Base-by-base conservation (phyloP, 768 basidiomycete species). In the Infundibulicybe gibba region DNA sequence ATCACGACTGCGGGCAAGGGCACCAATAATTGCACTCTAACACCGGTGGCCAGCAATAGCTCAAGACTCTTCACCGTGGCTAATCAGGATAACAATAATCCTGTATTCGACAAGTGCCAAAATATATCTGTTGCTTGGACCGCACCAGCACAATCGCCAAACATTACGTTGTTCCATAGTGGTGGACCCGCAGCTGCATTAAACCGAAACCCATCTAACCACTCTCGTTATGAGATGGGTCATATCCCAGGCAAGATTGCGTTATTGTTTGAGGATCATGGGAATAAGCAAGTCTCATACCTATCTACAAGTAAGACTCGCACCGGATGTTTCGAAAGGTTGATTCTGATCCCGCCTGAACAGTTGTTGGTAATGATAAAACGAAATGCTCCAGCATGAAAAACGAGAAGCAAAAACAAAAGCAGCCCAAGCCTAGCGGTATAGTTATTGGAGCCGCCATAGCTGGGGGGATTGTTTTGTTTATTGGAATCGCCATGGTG, bases 81-180 rank as follows among this genome's bases (percentile, higher is more conserved):
- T 14, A 55, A 64, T 2, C 80, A 83, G 59, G 83, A 81, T 61
- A 64, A 70, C 50, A 52, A 68, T 3, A 74, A 84, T 58, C 61
- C 61, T 5, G 57, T 86, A 19, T 54, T 51, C 2, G 81, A 72
- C 57, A 62, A 75, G n/a, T n/a, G n/a, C n/a, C n/a, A n/a, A n/a
- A n/a, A n/a, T 42, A 58, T 65, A 0, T 51, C 59, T 61, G 51
- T 32, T 61, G 65, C 49, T 9, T 50, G 34, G 42, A 19, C 13
- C 49, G 40, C 12, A 43, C 32, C 12, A 15, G 20, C 12, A 32
- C 16, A 14, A 10, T 11, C 15, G 30, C 38, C 8, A 25, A 32
- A 4, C 9, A 25, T 47, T 3, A 33, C 19, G 3, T 16, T 30
- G 41, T 20, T 45, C 16, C 15, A 49, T 68, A 69, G 72, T 39